phyloP scores from a whole-genome alignment of 176 grass and related monocot species.

The Carex pumila region DNA sequence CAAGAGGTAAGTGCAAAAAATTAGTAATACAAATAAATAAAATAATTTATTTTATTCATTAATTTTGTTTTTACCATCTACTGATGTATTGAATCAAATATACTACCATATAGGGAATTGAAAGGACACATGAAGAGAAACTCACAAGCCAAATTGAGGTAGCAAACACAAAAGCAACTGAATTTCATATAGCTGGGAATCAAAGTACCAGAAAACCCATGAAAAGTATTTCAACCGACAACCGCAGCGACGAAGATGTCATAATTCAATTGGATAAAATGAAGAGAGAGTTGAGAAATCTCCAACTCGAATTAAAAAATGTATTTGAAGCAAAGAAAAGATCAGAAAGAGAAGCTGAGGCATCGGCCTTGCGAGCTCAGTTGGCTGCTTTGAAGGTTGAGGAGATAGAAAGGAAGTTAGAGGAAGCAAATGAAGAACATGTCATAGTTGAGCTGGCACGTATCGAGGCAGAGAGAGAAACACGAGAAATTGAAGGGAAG shows the following conservation, averaged over 20 bases:
- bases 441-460: conserved; percentile 89
- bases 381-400: conserved; percentile 36
- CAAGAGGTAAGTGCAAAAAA: conserved; percentile 44
- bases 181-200: not conserved
- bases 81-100: not conserved
- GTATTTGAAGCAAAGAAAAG: conserved; percentile 53
- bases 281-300: conserved; percentile 49
- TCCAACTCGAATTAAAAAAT: conserved; percentile 45
- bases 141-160: conserved; percentile 49
- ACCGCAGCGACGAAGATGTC: conserved; percentile 21
- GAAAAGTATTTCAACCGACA: not conserved
- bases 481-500: conserved; percentile 49
- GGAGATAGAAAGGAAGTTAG: conserved; percentile 57
- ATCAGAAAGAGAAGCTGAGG: conserved; percentile 66
- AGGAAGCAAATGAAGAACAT: conserved; percentile 87
- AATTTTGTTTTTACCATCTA: not conserved
- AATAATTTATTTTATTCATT: not conserved
- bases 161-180: conserved; percentile 27
- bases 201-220: not conserved
- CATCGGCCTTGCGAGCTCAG: conserved; percentile 38
- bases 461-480: conserved; percentile 88
- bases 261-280: conserved; percentile 41
- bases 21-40: not conserved
- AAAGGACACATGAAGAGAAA: conserved; percentile 44
- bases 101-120: conserved; percentile 4